Evolutionary conservation across 176 grass and related monocot species (phyloP).

Genomic region (Puccinellia tenuiflora): DNA sequence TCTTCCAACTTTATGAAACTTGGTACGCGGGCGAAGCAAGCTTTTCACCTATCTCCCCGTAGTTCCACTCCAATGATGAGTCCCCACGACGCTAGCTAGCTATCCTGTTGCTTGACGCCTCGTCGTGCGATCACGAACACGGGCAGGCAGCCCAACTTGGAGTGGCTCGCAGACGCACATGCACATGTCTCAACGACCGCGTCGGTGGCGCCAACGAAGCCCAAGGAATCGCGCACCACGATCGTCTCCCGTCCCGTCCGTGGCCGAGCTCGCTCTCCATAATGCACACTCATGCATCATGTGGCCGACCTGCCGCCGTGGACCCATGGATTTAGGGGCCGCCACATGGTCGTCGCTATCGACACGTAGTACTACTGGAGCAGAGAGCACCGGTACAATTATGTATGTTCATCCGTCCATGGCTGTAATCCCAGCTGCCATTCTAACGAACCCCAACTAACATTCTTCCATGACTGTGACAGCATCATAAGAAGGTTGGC

Average conservation of each 20-base stretch:
- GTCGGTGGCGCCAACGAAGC: slow-evolving; percentile 34
- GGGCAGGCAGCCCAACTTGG: background rate
- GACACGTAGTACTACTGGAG: background rate
- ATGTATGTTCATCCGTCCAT: background rate
- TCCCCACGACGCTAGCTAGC: background rate
- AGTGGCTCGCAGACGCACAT: background rate
- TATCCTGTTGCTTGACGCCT: slow-evolving; percentile 20
- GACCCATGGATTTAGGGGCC: slow-evolving; percentile 40
- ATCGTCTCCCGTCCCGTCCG: background rate
- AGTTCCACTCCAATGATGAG: background rate
- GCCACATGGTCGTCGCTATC: slow-evolving; percentile 39
- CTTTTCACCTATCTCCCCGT: slow-evolving; percentile 18
- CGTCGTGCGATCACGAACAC: background rate
- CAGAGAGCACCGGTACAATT: background rate
- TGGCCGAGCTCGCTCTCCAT: slow-evolving; percentile 12
- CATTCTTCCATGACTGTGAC: slow-evolving; percentile 11
- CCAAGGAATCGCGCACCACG: background rate
- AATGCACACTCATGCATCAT: background rate
- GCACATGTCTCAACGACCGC: slow-evolving; percentile 22
- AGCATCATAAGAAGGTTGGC: slow-evolving; percentile 23
- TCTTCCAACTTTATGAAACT: slow-evolving; percentile 23
- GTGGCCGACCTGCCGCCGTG: slow-evolving; percentile 19
- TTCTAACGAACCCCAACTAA: slow-evolving; percentile 31
- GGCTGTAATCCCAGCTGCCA: background rate
- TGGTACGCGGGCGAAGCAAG: slow-evolving; percentile 9